Evolutionary conservation across 2,329 filamentous ascomycete genomes (phyloP).

Genomic region (Fonsecaea multimorphosa): DNA sequence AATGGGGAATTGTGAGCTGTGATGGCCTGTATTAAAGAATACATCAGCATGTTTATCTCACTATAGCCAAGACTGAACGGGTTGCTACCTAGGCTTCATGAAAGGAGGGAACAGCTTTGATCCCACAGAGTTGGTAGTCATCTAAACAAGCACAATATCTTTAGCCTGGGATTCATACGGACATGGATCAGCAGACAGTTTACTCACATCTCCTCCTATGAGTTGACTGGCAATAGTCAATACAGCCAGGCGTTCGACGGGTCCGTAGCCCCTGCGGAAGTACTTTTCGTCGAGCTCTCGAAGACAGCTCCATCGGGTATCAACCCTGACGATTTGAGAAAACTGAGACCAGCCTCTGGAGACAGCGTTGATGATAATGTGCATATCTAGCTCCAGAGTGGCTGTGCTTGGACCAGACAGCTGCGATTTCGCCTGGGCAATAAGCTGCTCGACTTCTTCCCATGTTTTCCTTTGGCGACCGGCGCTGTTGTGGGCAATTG

Average conservation of each 20-base stretch:
- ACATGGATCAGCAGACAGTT: not conserved
- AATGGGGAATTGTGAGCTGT: not conserved
- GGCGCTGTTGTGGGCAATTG: not conserved
- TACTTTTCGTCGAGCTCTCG: conserved; percentile 12
- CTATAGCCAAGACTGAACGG: too few relatives aligned
- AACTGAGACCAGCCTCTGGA: not conserved
- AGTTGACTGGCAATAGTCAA: not conserved
- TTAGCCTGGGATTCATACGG: too few relatives aligned
- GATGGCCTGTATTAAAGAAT: not conserved
- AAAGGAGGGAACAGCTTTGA: too few relatives aligned
- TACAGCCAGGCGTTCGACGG: not conserved
- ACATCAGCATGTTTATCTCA: too few relatives aligned
- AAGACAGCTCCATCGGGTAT: conserved; percentile 13
- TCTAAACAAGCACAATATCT: too few relatives aligned
- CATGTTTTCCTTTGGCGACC: not conserved
- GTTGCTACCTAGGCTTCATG: not conserved
- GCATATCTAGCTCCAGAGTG: not conserved
- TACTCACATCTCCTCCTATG: not conserved
- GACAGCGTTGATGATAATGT: not conserved
- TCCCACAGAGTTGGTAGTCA: too few relatives aligned
- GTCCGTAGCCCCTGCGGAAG: not conserved
- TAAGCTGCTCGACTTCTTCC: not conserved
- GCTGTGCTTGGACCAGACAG: not conserved
- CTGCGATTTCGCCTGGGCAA: not conserved
- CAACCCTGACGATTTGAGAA: not conserved